phyloP scores from a whole-genome alignment of 73 alveolate species.

The Diophrys sp. region DNA sequence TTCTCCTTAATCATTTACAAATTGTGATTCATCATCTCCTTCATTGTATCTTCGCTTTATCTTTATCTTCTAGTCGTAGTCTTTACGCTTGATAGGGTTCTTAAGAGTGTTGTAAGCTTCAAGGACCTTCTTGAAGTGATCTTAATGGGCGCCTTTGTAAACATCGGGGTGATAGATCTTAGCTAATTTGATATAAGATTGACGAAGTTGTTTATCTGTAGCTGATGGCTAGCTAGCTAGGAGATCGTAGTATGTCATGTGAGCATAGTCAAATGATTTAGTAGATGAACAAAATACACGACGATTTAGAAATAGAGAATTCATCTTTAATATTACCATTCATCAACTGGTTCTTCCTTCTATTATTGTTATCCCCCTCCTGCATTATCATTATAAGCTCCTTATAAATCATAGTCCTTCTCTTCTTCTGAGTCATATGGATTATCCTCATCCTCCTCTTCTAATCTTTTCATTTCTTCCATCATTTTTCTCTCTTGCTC shows the following conservation, averaged over 20 bases:
- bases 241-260: slow-evolving; percentile 66
- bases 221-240: slow-evolving; percentile 58
- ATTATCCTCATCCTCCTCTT: too few species aligned
- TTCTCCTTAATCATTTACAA: slow-evolving; percentile 21
- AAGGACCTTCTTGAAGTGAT: slow-evolving; percentile 43
- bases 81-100: slow-evolving; percentile 45
- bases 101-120: slow-evolving; percentile 62
- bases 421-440: too few species aligned
- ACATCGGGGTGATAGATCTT: slow-evolving; percentile 84
- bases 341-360: neutral
- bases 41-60: slow-evolving; percentile 13
- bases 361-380: too few species aligned
- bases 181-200: slow-evolving; percentile 65
- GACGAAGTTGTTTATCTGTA: slow-evolving; percentile 51
- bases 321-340: neutral
- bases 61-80: slow-evolving; percentile 42
- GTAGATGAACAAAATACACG: neutral
- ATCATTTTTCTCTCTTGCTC: too few species aligned
- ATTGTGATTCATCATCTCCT: slow-evolving; percentile 18
- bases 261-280: slow-evolving; percentile 17
- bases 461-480: too few species aligned
- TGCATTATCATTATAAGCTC: too few species aligned
- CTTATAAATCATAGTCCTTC: too few species aligned
- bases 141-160: slow-evolving; percentile 37
- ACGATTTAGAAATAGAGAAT: neutral